A percentile compares a stretch with the other conserved stretches of the same genome.
These are phyloP conservation scores for Hysterium pulicare DNA, from an alignment of 2,329 filamentous ascomycete genomes.

Conservation along the genomic window DNA sequence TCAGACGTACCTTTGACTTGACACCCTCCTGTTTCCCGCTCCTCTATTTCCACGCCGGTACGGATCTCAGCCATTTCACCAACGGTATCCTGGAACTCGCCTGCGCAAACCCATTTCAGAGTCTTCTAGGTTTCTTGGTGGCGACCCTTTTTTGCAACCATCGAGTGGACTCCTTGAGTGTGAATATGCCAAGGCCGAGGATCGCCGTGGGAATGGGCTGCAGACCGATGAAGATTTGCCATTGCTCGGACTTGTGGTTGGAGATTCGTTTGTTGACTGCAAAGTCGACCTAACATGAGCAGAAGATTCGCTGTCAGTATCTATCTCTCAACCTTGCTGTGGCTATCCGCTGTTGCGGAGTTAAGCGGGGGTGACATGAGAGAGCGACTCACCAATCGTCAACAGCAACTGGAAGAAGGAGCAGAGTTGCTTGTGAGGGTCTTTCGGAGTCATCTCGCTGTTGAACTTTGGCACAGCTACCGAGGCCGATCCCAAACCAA, in stretches of 20 bases:
- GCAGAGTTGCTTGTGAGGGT: slow-evolving; percentile 43
- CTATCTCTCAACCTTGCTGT: too few species aligned
- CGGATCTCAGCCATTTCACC: slow-evolving; percentile 53
- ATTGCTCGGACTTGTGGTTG: slow-evolving; percentile 42
- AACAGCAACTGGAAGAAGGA: slow-evolving; percentile 53
- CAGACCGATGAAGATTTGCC: slow-evolving; percentile 54
- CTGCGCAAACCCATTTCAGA: slow-evolving; percentile 52
- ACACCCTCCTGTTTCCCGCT: slow-evolving; percentile 44
- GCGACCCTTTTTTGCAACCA: slow-evolving; percentile 64
- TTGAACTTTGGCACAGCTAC: slow-evolving; percentile 47
- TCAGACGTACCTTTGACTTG: slow-evolving; percentile 21
- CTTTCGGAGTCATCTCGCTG: slow-evolving; percentile 46
- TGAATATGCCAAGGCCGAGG: slow-evolving; percentile 27
- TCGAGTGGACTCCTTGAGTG: slow-evolving; percentile 50
- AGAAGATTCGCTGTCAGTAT: slow-evolving; percentile 53
- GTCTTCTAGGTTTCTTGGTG: slow-evolving; percentile 58
- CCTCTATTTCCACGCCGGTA: slow-evolving; percentile 46
- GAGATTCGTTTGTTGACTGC: slow-evolving; percentile 37
- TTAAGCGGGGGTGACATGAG: too few species aligned
- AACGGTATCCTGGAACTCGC: slow-evolving; percentile 32
- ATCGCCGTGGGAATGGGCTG: slow-evolving; percentile 31
- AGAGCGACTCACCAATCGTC: slow-evolving; percentile 36
- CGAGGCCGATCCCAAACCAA: slow-evolving; percentile 39
- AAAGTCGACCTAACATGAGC: slow-evolving; percentile 55
- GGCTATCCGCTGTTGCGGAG: too few species aligned